Evolutionary conservation across 2,329 filamentous ascomycete species (phyloP).

Genomic region (Colletotrichum navitas): DNA sequence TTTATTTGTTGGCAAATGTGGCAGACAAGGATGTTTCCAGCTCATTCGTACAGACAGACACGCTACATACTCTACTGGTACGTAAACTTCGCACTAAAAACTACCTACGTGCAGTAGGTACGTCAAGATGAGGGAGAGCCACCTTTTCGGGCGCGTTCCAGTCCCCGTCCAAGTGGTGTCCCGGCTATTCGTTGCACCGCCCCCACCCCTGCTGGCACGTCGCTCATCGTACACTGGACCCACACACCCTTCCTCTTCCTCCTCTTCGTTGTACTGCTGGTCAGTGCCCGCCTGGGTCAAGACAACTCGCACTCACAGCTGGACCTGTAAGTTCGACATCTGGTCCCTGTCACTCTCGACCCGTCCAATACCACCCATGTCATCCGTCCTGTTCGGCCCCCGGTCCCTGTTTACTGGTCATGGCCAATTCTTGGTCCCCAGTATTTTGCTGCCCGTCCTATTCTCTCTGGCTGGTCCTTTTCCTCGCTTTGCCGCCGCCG

Average conservation of each 20-base stretch:
- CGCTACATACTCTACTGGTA: too few species aligned
- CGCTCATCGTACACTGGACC: slow-evolving; percentile 15
- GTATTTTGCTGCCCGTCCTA: slow-evolving; percentile 26
- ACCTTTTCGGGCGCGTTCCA: slow-evolving; percentile 18
- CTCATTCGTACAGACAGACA: background rate
- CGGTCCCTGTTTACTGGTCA: slow-evolving; percentile 30
- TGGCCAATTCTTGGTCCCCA: slow-evolving; percentile 23
- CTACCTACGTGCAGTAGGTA: background rate
- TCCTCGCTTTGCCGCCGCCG: slow-evolving; percentile 33
- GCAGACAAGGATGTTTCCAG: background rate
- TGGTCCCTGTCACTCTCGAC: slow-evolving; percentile 32
- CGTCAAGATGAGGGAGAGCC: background rate
- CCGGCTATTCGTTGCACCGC: slow-evolving; percentile 24
- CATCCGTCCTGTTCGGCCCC: slow-evolving; percentile 35
- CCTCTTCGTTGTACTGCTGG: background rate
- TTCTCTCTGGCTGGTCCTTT: slow-evolving; percentile 30
- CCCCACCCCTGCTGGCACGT: slow-evolving; percentile 24
- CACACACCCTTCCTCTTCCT: slow-evolving; percentile 4
- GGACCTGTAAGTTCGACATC: slow-evolving; percentile 25
- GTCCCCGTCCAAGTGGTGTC: slow-evolving; percentile 3
- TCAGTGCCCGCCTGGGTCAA: slow-evolving; percentile 5
- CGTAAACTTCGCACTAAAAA: background rate
- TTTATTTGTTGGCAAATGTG: background rate
- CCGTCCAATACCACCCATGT: slow-evolving; percentile 41
- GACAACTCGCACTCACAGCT: slow-evolving; percentile 1